Base-by-base conservation (phyloP, 2,329 filamentous ascomycete species). In the Chlorencoelia australis region DNA sequence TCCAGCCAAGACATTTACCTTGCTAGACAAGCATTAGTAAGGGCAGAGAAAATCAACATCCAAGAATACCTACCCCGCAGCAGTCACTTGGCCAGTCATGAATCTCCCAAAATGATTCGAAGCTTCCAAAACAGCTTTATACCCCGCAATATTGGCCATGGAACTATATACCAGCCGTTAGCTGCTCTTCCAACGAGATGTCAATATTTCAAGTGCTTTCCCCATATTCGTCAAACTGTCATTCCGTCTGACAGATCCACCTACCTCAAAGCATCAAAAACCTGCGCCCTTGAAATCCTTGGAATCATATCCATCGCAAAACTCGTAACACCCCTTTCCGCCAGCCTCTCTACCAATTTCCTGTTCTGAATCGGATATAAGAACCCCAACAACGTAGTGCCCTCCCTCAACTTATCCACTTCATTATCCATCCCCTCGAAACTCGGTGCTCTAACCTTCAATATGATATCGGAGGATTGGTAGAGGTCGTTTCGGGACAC, bases 281-380 rank as follows among this genome's bases (percentile, higher is more conserved):
- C 78, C 56, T 94, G 87, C 1, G 87, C 86, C 30, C 87, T 75
- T 1, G 86, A 93, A 49, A 94, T 94, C 26, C 87, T 77, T 11
- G 87, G 87, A 35, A 94, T 81, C 76, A 88, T 81, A 55, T 94
- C 87, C 86, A 94, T 94, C 15, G 87, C 85, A 55, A 94, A 91
- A 11, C 75, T 66, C 1, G 84, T 93, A 2, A 79, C 76, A 18
- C 80, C 79, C 32, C 75, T 74, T 24, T 68, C 66, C 17, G 83
- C 78, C 41, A 93, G 71, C 41, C 75, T 77, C 41, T 86, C 73
- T 7, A 94, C 80, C 5, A 89, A 63, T 7, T 73, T 66, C 59
- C 74, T 79, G 59, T 93, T 93, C 62, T 89, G 83, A 5, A 76
- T 70, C 1, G 86, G 86, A 55, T 93, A 86, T 18, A 94, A 61